These are phyloP conservation scores for Lactifluus subvellereus DNA, from an alignment of 768 basidiomycete genomes.

Conservation along the genomic window DNA sequence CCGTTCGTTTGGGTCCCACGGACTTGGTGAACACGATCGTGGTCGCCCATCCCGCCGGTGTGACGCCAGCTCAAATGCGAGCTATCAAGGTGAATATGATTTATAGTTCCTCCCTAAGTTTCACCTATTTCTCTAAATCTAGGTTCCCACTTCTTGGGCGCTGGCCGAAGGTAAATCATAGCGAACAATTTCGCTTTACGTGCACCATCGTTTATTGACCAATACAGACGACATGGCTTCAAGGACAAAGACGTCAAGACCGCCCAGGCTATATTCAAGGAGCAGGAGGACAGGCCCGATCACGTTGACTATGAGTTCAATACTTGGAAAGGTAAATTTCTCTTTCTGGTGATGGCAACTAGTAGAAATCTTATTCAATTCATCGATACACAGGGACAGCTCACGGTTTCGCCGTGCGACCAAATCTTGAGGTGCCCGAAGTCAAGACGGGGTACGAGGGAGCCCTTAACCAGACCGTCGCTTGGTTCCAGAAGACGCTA, in stretches of 20 bases:
- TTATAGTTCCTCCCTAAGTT: conserved; percentile 15
- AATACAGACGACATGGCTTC: conserved; percentile 34
- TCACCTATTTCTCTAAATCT: conserved; percentile 8
- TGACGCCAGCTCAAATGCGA: conserved; percentile 32
- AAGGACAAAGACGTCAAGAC: conserved; percentile 26
- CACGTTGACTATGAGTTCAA: conserved; percentile 34
- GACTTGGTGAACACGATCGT: conserved; percentile 36
- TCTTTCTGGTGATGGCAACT: background rate
- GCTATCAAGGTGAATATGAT: conserved; percentile 31
- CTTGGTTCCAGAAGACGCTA: conserved; percentile 41
- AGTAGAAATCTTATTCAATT: conserved; percentile 8
- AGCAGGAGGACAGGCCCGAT: conserved; percentile 29
- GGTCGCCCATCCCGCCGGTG: conserved; percentile 38
- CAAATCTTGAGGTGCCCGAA: conserved; percentile 38
- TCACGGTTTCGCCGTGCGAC: conserved; percentile 46
- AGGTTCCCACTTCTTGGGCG: conserved; percentile 30
- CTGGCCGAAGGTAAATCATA: conserved; percentile 35
- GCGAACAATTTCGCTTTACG: background rate
- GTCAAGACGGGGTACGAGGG: conserved; percentile 42
- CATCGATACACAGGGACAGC: conserved; percentile 34
- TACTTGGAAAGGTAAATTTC: conserved; percentile 33
- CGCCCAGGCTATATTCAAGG: conserved; percentile 31
- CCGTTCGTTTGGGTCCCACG: conserved; percentile 29
- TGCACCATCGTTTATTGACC: background rate
- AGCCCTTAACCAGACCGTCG: conserved; percentile 37